Base-by-base conservation (phyloP, 2,329 filamentous ascomycete genomes). In the Stagonosporopsis cucurbitacearum region DNA sequence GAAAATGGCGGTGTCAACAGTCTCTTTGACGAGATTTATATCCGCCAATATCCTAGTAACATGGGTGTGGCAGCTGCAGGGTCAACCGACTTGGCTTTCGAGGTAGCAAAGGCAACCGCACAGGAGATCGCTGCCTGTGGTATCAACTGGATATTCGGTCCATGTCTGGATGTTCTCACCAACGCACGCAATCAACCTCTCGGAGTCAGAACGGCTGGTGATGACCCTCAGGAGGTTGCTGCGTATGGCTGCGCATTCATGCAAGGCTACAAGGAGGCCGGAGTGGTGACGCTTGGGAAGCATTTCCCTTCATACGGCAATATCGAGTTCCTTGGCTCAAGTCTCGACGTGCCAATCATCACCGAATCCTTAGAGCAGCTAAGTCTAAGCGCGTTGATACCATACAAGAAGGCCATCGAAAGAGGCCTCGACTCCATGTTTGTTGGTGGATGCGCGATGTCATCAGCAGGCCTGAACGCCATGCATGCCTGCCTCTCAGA, bases 1-100 rank as follows among this genome's bases (percentile, higher is more conserved):
- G 95, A 99, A 75, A 98, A 99, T 86, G 95, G 95, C 62, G 93
- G 94, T 3, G 94, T 97, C 74, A 98, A 97, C 79, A 96, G 92
- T 77, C 84, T 98, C 2, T 97, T 96, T 70, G 94, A 98, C 74
- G 92, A 96, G 66, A 91, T 95, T 69, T 95, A 93, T 73, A 94
- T 98, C 65, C 92, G 92, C 63, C 95, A 98, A 73, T 99, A 96
- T 66, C 95, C 95, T 8, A 96, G 93, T 70, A 91, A 94, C 60
- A 98, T 99, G 94, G 94, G 93, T 12, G 84, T 97, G 58, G 92
- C 94, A n/a, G 95, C 95, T 20, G 92, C 93, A 4, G 92, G 93
- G 22, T 93, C 89, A 11, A 88, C 88, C 32, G 87, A 95, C 11
- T 80, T 98, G 50, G 91, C 94, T 6, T 96, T 94, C 71, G 89